These are phyloP conservation scores for Miamiensis avidus DNA, from an alignment of 169 alveolate genomes.

Conservation along the genomic window DNA sequence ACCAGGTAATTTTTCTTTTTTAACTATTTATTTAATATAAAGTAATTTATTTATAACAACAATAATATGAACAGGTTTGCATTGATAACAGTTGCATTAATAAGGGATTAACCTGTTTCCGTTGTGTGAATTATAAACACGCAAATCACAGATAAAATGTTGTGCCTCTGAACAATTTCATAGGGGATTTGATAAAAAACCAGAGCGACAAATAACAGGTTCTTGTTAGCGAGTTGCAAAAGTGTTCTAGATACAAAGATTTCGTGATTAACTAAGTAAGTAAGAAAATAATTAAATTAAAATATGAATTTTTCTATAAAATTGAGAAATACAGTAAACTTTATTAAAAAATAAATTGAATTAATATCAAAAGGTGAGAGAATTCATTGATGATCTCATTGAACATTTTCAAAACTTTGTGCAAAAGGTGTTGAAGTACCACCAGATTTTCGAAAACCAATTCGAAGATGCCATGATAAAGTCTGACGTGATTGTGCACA, in stretches of 20 bases:
- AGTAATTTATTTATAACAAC: conserved; percentile 7
- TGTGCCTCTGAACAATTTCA: neutral
- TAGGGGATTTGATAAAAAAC: conserved; percentile 9
- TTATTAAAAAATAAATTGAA: no score
- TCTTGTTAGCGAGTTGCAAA: neutral
- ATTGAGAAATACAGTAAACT: neutral
- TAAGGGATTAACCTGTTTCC: conserved; percentile 25
- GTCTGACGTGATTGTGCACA: conserved; percentile 15
- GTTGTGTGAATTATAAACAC: conserved; percentile 28
- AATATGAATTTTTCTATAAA: neutral
- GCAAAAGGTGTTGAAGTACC: neutral
- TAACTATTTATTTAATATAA: no score
- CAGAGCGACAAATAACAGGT: conserved; percentile 7
- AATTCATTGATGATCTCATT: conserved; percentile 4
- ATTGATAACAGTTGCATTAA: conserved; percentile 7
- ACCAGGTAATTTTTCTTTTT: no score
- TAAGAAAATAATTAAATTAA: no score
- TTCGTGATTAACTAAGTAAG: conserved; percentile 2
- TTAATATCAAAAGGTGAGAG: neutral
- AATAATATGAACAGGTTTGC: conserved; percentile 5
- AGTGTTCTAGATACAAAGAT: conserved; percentile 8
- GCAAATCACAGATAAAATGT: conserved; percentile 2
- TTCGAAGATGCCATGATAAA: conserved; percentile 20
- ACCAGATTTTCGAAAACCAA: conserved; percentile 5
- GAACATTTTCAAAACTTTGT: conserved; percentile 22